These are phyloP conservation scores for Turnera subulata DNA, from an alignment of 345 rosid species.

Conservation along the genomic window DNA sequence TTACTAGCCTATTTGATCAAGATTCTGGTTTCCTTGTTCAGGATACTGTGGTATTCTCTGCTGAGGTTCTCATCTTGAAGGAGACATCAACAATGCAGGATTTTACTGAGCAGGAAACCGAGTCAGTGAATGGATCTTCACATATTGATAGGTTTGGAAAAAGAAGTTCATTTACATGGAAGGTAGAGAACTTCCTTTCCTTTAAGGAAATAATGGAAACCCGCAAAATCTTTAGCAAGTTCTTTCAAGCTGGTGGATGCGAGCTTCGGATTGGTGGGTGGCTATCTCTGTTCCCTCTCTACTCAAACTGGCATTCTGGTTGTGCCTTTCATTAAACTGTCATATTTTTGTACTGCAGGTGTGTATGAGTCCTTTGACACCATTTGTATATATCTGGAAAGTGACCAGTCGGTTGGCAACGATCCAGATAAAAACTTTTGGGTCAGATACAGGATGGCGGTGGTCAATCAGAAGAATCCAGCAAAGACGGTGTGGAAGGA, in stretches of 20 bases:
- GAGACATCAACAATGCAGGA: slow-evolving; percentile 87
- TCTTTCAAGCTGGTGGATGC: slow-evolving; percentile 99
- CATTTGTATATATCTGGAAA: slow-evolving; percentile 96
- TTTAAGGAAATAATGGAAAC: slow-evolving; percentile 99
- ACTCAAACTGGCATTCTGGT: slow-evolving; percentile 16
- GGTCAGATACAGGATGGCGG: slow-evolving; percentile 98
- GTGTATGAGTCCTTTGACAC: slow-evolving; percentile 99
- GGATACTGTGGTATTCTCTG: slow-evolving; percentile 88
- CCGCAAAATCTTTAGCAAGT: slow-evolving; percentile 95
- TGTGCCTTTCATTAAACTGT: slow-evolving; percentile 23
- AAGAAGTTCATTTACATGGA: slow-evolving; percentile 94
- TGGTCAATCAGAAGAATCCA: slow-evolving; percentile 89
- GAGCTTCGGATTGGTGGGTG: slow-evolving; percentile 96
- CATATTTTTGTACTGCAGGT: slow-evolving; percentile 57
- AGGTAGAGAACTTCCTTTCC: slow-evolving; percentile 95
- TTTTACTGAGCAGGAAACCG: slow-evolving; percentile 53
- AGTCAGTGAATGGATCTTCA: slow-evolving; percentile 37
- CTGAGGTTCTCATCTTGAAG: slow-evolving; percentile 98
- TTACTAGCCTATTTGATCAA: slow-evolving; percentile 95
- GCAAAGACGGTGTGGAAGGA: slow-evolving; percentile 98
- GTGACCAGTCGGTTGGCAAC: slow-evolving; percentile 86
- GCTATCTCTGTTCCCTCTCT: slow-evolving; percentile 18
- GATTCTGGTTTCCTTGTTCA: slow-evolving; percentile 98
- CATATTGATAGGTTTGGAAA: slow-evolving; percentile 54
- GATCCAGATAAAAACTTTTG: slow-evolving; percentile 98